Evolutionary conservation across 192 early-diverging fungal species (phyloP).

Genomic region (Chytriomyces sp.): DNA sequence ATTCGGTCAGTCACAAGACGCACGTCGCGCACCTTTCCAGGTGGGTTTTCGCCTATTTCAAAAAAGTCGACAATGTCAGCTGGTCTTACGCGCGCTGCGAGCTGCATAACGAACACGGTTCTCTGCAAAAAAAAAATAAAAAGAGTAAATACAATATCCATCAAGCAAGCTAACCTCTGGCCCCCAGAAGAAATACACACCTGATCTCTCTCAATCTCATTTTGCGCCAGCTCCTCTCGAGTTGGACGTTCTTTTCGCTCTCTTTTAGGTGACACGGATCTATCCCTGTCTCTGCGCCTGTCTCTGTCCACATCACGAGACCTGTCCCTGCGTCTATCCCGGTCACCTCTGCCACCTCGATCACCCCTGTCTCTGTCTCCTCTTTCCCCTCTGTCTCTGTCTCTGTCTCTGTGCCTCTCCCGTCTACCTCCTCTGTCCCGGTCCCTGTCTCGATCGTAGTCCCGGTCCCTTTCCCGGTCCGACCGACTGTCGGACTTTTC

Average conservation of each 20-base stretch:
- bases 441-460: conserved; percentile 19
- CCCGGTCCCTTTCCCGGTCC: conserved; percentile 20
- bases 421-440: conserved; percentile 8
- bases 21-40: conserved; percentile 86
- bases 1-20: conserved; percentile 80
- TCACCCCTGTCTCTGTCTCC: conserved; percentile 36
- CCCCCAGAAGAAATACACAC: neutral
- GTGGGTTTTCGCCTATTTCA: conserved; percentile 28
- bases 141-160: conserved; percentile 77
- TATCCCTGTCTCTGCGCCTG: conserved; percentile 20
- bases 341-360: conserved; percentile 28
- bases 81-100: conserved; percentile 76
- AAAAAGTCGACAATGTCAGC: conserved; percentile 92
- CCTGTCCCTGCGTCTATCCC: conserved; percentile 34
- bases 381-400: conserved; percentile 23
- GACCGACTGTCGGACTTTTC: neutral
- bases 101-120: conserved; percentile 95
- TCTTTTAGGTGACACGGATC: neutral
- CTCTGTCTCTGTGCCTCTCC: conserved; percentile 6
- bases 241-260: conserved; percentile 18
- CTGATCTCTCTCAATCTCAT: conserved; percentile 7
- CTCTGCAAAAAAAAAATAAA: conserved; percentile 49
- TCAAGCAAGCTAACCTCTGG: conserved; percentile 56
- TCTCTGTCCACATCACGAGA: conserved; percentile 26
- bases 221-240: neutral